Evolutionary conservation across 2,329 filamentous ascomycete species (phyloP).

Genomic region (Apiospora marii): DNA sequence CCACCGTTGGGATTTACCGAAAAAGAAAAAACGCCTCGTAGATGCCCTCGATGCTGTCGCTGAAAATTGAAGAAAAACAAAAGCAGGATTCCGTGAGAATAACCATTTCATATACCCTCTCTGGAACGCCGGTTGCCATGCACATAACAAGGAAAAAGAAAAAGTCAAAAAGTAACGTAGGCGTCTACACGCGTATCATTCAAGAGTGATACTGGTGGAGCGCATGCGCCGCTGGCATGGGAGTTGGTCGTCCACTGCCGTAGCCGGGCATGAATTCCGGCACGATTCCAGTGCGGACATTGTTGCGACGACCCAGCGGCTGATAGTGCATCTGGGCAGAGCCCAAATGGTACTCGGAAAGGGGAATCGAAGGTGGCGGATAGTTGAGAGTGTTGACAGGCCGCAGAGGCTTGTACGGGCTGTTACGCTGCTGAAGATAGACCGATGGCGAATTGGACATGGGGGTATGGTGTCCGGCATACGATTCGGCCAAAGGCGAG

Average conservation of each 20-base stretch:
- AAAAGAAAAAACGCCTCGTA: slow-evolving; percentile 20
- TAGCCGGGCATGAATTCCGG: slow-evolving; percentile 61
- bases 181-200: not conserved
- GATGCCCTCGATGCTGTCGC: slow-evolving; percentile 21
- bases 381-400: slow-evolving; percentile 91
- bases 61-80: not conserved
- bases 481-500: slow-evolving; percentile 73
- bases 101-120: slow-evolving; percentile 18
- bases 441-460: slow-evolving; percentile 85
- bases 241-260: slow-evolving; percentile 32
- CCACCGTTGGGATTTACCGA: slow-evolving; percentile 13
- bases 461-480: slow-evolving; percentile 66
- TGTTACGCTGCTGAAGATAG: slow-evolving; percentile 87
- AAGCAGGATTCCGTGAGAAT: slow-evolving; percentile 19
- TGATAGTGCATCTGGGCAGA: slow-evolving; percentile 85
- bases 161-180: not conserved
- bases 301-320: slow-evolving; percentile 73
- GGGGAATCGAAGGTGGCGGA: slow-evolving; percentile 80
- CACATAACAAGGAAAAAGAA: not conserved
- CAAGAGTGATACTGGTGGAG: slow-evolving; percentile 26
- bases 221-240: slow-evolving; percentile 24
- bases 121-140: slow-evolving; percentile 22
- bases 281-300: slow-evolving; percentile 74
- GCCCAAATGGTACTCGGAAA: slow-evolving; percentile 75
- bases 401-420: slow-evolving; percentile 90